Evolutionary conservation across 129 eudicot species (phyloP).

Genomic region (Lonicera japonica): DNA sequence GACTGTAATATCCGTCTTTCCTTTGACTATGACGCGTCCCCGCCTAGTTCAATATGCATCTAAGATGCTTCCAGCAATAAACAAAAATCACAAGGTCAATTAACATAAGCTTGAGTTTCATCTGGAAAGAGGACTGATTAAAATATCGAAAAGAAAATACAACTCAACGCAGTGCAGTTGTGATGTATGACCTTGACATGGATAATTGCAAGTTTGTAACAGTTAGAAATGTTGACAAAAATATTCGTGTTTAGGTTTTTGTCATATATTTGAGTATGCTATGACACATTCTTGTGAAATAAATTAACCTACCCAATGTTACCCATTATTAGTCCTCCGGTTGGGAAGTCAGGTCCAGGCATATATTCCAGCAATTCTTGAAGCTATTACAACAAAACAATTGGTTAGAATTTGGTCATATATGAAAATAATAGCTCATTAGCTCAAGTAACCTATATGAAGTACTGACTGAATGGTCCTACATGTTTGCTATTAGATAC

Average conservation of each 20-base stretch:
- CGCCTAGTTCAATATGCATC: conserved; percentile 90
- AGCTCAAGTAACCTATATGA: no score
- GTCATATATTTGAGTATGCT: no score
- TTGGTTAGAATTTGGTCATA: not conserved
- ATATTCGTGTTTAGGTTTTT: no score
- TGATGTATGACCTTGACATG: no score
- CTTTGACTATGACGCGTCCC: conserved; percentile 86
- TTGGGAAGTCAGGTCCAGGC: conserved; percentile 99
- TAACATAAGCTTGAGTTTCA: not conserved
- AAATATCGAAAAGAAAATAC: not conserved
- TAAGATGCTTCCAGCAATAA: conserved; percentile 44
- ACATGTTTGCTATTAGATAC: no score
- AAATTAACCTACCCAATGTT: conserved; percentile 54
- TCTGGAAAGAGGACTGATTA: not conserved
- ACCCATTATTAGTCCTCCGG: conserved; percentile 97
- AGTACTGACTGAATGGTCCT: no score
- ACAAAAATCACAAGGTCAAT: not conserved
- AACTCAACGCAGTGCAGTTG: not conserved
- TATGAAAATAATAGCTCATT: no score
- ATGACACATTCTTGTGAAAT: not conserved
- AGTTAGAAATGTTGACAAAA: no score
- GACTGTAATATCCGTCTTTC: conserved; percentile 78
- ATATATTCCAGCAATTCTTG: conserved; percentile 91
- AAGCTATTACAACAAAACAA: conserved; percentile 34
- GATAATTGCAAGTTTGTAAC: no score